Percentiles rank a stretch among this genome's conserved stretches.
Conservation (phyloP, 176 grass and related monocot species). For the Aegilops tauschii region DNA sequence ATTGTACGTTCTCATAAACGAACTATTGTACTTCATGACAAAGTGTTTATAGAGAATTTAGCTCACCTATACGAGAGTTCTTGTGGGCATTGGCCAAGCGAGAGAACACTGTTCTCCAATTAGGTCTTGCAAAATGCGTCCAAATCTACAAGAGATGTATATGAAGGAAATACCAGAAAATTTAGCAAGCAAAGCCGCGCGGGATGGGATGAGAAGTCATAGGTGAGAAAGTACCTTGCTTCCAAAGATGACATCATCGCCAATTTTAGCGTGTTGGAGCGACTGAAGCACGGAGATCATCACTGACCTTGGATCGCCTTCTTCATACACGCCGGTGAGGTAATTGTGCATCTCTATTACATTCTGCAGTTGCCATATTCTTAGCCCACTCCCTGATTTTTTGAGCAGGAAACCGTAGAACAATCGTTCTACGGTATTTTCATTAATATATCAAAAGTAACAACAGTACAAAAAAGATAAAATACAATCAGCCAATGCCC, state of each 20-base stretch:
- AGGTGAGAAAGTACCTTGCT: neutral
- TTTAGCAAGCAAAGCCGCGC: neutral
- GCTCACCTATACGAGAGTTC: constrained; percentile 79
- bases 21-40: neutral
- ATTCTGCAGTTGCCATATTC: neutral
- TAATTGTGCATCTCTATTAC: neutral
- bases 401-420: neutral
- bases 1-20: neutral
- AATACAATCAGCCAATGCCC: too few relatives aligned
- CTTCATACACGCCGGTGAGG: neutral
- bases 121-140: constrained; percentile 97
- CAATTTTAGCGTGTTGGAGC: neutral
- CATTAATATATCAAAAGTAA: too few relatives aligned
- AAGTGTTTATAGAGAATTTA: neutral
- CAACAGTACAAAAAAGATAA: too few relatives aligned
- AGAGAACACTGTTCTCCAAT: constrained; percentile 94
- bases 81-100: constrained; percentile 75
- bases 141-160: constrained; percentile 56
- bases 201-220: neutral
- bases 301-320: neutral
- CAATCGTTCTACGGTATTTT: too few relatives aligned
- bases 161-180: neutral
- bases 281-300: neutral
- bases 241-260: neutral
- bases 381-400: neutral